These are phyloP conservation scores for Thraustochytrium aureum DNA, from an alignment of 352 stramenopile species.

Conservation along the genomic window DNA sequence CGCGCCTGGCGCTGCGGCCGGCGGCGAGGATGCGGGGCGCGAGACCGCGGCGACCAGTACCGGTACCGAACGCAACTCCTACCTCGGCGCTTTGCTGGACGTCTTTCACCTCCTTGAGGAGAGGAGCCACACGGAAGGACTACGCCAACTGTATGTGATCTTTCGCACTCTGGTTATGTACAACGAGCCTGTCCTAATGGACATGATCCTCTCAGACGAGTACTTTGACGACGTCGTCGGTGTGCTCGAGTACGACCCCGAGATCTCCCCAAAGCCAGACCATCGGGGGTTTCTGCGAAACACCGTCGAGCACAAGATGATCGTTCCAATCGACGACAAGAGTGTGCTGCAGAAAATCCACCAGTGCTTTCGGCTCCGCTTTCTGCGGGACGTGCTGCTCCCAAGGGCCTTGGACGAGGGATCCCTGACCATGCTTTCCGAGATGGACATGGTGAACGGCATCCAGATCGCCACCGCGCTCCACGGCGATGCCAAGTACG, in stretches of 20 bases:
- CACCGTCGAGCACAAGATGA: slow-evolving; percentile 55
- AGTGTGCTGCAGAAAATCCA: slow-evolving; percentile 60
- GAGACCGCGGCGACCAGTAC: neutral
- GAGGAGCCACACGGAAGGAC: neutral
- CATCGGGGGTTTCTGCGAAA: slow-evolving; percentile 60
- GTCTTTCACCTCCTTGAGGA: slow-evolving; percentile 57
- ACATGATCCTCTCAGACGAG: slow-evolving; percentile 58
- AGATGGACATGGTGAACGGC: slow-evolving; percentile 48
- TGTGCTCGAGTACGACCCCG: slow-evolving; percentile 60
- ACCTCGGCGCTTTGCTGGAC: slow-evolving; percentile 56
- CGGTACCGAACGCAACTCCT: slow-evolving; percentile 55
- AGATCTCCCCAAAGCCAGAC: slow-evolving; percentile 57
- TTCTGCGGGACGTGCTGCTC: slow-evolving; percentile 60
- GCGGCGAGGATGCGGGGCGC: neutral
- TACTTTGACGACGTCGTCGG: slow-evolving; percentile 59
- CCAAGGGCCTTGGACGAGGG: slow-evolving; percentile 61
- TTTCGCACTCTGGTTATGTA: slow-evolving; percentile 58
- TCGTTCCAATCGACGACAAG: slow-evolving; percentile 58
- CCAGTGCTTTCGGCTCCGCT: slow-evolving; percentile 61
- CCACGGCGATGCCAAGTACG: slow-evolving; percentile 57
- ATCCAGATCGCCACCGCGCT: slow-evolving; percentile 56
- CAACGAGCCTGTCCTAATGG: slow-evolving; percentile 58
- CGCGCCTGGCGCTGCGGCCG: no score
- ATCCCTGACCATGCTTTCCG: slow-evolving; percentile 22
- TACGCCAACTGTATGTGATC: slow-evolving; percentile 56